Evolutionary conservation across 495 filamentous ascomycete genomes (phyloP), one percentile per base, ranked within the genome.

Genomic region (Apodospora peruviana): DNA sequence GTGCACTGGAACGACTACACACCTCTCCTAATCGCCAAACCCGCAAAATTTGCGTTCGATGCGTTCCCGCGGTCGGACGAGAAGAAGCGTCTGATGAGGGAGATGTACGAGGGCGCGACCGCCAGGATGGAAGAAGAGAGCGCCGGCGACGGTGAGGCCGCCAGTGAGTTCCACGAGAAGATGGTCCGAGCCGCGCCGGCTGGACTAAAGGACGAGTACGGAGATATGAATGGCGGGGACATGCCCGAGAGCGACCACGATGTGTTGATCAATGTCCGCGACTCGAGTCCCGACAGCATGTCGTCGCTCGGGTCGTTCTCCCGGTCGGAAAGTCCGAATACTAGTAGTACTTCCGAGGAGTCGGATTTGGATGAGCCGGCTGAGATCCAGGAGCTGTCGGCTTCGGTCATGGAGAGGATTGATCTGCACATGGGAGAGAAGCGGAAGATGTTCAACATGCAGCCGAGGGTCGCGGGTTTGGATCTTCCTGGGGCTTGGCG

Each of bases 21-120:
- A 4, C 68, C 71, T 16, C 59, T 77, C 11, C 63, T 80, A n/a
- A 81, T 80, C 48, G 71, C 69, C n/a, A 76, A 77, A 67, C 74
- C 75, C 1, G 45, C 41, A 19, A 48, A 50, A 29, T 80, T 82
- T 36, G 51, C 65, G 17, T 78, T 78, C 45, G 73, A 76, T 11
- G 56, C 71, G 2, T 25, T 51, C 10, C 61, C 71, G 11, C 57
- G 77, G 2, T 56, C 54, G 5, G 57, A 61, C 22, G 60, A 64
- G 10, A 71, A 67, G 51, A 16, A 43, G 21, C 22, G 1, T 4
- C 23, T 40, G 2, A 58, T 75, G 37, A 46, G 47, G 3, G 48
- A 47, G 17, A 69, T 74, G 70, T 72, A 58, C 53, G 60, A 68
- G 22, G 47, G 23, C 0, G 68, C 58, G 1, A 61, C 55, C 37